A percentile compares a stretch with the other conserved stretches of the same genome.
Conservation (phyloP, 495 filamentous ascomycete genomes). For the Penicillium desertorum region DNA sequence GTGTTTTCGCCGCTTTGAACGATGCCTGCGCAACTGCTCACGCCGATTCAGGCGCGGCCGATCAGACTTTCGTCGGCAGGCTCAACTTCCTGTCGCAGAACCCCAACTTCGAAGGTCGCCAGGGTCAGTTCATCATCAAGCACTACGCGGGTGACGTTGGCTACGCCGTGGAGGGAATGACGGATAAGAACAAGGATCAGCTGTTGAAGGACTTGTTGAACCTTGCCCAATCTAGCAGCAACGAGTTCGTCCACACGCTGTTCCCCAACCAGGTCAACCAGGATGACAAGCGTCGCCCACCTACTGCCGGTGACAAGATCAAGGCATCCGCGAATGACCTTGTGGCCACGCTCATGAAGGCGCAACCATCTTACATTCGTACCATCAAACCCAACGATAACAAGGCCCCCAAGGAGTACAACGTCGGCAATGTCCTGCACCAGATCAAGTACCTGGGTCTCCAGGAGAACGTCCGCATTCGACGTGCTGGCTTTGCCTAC, state of each 20-base stretch:
- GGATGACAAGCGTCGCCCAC: conserved; percentile 90
- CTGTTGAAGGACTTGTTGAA: conserved; percentile 91
- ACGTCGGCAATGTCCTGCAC: conserved; percentile 86
- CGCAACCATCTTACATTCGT: conserved; percentile 93
- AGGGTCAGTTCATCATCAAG: conserved; percentile 97
- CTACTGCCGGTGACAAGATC: conserved; percentile 96
- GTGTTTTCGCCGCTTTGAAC: conserved; percentile 94
- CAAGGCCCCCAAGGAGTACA: conserved; percentile 92
- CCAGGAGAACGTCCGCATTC: conserved; percentile 97
- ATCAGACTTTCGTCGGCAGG: conserved; percentile 91
- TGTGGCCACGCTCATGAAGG: conserved; percentile 95
- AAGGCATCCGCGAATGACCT: conserved; percentile 94
- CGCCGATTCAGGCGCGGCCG: conserved; percentile 89
- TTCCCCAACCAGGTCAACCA: conserved; percentile 95
- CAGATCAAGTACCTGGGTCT: conserved; percentile 99
- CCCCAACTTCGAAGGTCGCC: conserved; percentile 85
- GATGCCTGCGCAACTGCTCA: conserved; percentile 97
- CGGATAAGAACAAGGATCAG: conserved; percentile 99
- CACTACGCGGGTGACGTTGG: conserved; percentile 98
- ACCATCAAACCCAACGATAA: conserved; percentile 99
- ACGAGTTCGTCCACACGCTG: conserved; percentile 78
- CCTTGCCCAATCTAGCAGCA: conserved; percentile 78
- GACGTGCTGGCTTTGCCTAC: conserved; percentile 94
- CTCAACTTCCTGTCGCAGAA: conserved; percentile 85
- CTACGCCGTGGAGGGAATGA: conserved; percentile 95